Percentiles rank a stretch among this genome's conserved stretches.
Evolutionary conservation across 768 basidiomycete genomes (phyloP).

Genomic region (Russula sp.): DNA sequence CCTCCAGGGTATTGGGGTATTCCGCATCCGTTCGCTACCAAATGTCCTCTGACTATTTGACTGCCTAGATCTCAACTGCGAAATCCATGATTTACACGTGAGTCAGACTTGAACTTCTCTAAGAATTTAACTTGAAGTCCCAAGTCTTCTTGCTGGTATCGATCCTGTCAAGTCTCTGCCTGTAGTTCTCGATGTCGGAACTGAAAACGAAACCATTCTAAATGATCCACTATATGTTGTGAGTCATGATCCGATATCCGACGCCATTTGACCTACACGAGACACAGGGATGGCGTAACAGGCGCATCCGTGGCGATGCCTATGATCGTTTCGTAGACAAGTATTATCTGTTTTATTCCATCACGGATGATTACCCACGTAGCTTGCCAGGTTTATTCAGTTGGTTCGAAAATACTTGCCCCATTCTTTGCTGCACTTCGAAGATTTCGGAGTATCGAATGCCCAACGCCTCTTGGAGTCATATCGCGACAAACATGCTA

Average conservation of each 20-base stretch:
- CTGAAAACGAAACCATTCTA: conserved; percentile 62
- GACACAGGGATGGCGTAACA: conserved; percentile 65
- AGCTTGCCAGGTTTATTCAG: conserved; percentile 58
- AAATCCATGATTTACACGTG: conserved; percentile 79
- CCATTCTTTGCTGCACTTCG: conserved; percentile 70
- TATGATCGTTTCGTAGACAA: conserved; percentile 80
- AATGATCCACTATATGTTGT: conserved; percentile 67
- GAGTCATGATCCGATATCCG: conserved; percentile 33
- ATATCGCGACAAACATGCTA: conserved; percentile 61
- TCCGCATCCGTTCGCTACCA: conserved; percentile 5
- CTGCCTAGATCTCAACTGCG: conserved; percentile 61
- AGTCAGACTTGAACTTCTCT: conserved; percentile 24
- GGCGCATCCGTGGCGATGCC: conserved; percentile 64
- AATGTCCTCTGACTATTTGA: conserved; percentile 3
- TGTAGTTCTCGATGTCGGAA: conserved; percentile 74
- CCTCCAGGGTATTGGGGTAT: conserved; percentile 41
- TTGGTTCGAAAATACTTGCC: conserved; percentile 72
- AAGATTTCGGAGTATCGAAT: conserved; percentile 80
- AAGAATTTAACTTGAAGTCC: not conserved
- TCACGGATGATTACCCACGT: not conserved
- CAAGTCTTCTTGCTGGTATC: conserved; percentile 61
- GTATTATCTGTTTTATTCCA: conserved; percentile 36
- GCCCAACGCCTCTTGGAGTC: conserved; percentile 63
- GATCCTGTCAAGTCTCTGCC: conserved; percentile 57
- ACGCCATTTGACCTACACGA: conserved; percentile 1